phyloP scores from a whole-genome alignment of 768 basidiomycete species.

The Auricularia heimuer region DNA sequence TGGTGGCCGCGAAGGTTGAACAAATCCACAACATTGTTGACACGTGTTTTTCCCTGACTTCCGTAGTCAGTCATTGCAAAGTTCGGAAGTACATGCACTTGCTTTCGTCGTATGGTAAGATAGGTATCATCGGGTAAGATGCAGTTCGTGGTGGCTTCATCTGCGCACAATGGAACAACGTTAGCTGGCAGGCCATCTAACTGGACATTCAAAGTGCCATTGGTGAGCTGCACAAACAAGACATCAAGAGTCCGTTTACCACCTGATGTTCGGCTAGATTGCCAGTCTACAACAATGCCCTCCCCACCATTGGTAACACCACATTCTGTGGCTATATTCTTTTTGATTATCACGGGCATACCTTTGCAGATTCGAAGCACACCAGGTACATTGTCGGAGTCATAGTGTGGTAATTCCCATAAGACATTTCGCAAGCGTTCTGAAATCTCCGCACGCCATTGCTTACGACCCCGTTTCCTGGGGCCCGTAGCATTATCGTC shows the following conservation, averaged over 20 bases:
- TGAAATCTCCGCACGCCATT: background rate
- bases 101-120: background rate
- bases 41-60: background rate
- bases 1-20: conserved; percentile 1
- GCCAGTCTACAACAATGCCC: conserved; percentile 1
- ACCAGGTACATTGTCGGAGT: background rate
- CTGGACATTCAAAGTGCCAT: background rate
- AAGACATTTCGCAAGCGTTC: background rate
- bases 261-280: no score
- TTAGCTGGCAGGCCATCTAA: background rate
- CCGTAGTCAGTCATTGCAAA: conserved; percentile 5
- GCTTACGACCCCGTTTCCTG: background rate
- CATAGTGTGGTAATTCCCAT: background rate
- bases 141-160: background rate
- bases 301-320: background rate
- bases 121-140: background rate
- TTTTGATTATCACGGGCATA: conserved; percentile 1
- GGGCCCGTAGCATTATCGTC: background rate
- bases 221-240: conserved; percentile 1
- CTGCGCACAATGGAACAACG: background rate
- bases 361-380: background rate
- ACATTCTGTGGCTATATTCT: background rate
- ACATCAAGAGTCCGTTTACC: background rate
- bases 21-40: background rate
- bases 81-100: background rate